phyloP scores from a whole-genome alignment of 176 grass and related monocot genomes.

The Otatea glauca region DNA sequence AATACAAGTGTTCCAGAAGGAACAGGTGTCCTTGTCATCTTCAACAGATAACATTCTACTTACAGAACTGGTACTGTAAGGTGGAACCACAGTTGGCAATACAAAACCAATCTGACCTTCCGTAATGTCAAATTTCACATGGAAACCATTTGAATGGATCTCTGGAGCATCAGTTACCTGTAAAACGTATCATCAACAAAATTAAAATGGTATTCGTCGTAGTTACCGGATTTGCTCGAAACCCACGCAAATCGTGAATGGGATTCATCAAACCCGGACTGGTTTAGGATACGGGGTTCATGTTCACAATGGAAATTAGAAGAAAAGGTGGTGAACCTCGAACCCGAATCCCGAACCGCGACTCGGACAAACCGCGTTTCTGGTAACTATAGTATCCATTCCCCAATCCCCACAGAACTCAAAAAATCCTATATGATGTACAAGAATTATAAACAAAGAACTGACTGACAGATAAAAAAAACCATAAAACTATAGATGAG shows the following conservation, averaged over 20 bases:
- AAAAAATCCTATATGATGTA: neutral
- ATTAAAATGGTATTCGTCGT: slow-evolving; percentile 32
- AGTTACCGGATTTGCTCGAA: no score
- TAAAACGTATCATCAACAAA: slow-evolving; percentile 32
- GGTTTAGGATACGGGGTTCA: no score
- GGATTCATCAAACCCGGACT: no score
- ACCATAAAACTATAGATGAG: neutral
- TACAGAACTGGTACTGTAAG: slow-evolving; percentile 55
- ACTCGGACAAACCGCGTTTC: no score
- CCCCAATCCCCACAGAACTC: slow-evolving; percentile 1
- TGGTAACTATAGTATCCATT: no score
- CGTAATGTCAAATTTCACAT: slow-evolving; percentile 94
- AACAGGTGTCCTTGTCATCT: slow-evolving; percentile 39
- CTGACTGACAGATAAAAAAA: neutral
- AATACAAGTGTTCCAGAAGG: slow-evolving; percentile 83
- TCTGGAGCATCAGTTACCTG: slow-evolving; percentile 96
- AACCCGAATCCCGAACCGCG: no score
- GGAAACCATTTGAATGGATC: slow-evolving; percentile 99
- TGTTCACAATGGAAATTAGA: no score
- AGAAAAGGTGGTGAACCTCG: no score
- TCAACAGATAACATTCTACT: slow-evolving; percentile 64
- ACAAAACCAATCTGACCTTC: slow-evolving; percentile 98
- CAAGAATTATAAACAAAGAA: neutral
- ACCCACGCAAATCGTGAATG: no score
- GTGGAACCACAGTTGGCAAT: slow-evolving; percentile 78